Conservation (phyloP, 1,284 basidiomycete genomes). For the Ganoderma sinense region DNA sequence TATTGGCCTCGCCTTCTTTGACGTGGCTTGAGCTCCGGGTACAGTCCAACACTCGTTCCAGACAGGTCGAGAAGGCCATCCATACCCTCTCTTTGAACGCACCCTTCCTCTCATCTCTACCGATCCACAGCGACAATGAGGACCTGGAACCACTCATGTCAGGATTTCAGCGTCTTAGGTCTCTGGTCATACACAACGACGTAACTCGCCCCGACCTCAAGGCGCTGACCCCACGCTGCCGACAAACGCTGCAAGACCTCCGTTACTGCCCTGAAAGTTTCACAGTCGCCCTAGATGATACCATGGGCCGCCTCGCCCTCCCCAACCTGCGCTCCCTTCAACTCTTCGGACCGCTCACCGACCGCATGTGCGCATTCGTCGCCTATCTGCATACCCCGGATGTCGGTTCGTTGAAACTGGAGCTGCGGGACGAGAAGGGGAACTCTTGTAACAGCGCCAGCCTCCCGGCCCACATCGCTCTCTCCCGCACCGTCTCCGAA, state of each 20-base stretch:
- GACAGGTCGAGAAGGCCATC: not conserved
- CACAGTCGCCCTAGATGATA: not conserved
- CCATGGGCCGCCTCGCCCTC: not conserved
- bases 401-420: not conserved
- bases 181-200: not conserved
- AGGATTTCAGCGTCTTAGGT: not conserved
- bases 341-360: not conserved
- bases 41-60: not conserved
- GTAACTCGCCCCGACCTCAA: not conserved
- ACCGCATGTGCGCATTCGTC: not conserved
- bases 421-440: not conserved
- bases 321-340: not conserved
- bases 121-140: not conserved
- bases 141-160: not conserved
- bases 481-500: not conserved
- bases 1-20: not conserved
- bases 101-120: not conserved
- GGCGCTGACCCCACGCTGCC: not conserved
- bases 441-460: not conserved
- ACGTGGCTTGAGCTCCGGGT: not conserved
- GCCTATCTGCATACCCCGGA: not conserved
- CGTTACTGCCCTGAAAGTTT: not conserved
- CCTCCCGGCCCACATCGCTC: not conserved
- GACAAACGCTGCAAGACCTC: not conserved
- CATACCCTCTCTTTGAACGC: not conserved